Base-by-base conservation (phyloP, 2,329 filamentous ascomycete species). In the Dactylellina sp. region DNA sequence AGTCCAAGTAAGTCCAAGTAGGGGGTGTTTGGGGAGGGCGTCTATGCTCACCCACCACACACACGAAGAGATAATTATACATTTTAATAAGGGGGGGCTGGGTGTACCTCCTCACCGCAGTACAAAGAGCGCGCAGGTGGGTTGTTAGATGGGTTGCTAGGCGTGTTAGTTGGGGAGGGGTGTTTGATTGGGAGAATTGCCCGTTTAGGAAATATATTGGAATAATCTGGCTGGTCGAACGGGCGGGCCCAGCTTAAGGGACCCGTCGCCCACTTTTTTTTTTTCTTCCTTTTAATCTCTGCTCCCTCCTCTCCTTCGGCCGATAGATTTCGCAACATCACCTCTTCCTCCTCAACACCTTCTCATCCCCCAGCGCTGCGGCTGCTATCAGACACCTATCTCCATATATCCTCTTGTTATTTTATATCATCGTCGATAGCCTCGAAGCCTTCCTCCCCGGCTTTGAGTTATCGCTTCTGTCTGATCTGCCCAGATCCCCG, bases 311-410 rank as follows among this genome's bases (percentile, higher is more conserved):
- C 42, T 61, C 55, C 70, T 62, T 74, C 70, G 70, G 70, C 70
- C 70, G 70, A 74, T 74, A 74, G 70, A 74, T 74, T 74, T 74
- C 70, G 70, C 61, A 74, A 66, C 70, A 66, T 66, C 70, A 60
- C 57, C 70, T 66, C 70, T 65, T 74, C 68, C 50, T 62, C 55
- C 44, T 53, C 70, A 65, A 66, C 70, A 74, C 70, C 47, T 61
- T 32, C 42, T 35, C 35, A n/a, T n/a, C n/a, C n/a, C n/a, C 57
- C 47, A 28, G 11, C 44, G 32, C 44, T 50, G 59, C 37, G n/a
- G n/a, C n/a, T n/a, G n/a, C 57, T 71, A 63, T 63, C 56, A 63
- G 3, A 7, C 32, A 1, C 18, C 11, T 39, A 12, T 49, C 18
- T 37, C 42, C 7, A 2, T 16, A 16, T 39, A 32, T 37, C 40